Percentiles rank a stretch among this genome's conserved stretches.
Evolutionary conservation across 192 early-diverging fungal genomes (phyloP).

Genomic region (Martensiomyces pterosporus): DNA sequence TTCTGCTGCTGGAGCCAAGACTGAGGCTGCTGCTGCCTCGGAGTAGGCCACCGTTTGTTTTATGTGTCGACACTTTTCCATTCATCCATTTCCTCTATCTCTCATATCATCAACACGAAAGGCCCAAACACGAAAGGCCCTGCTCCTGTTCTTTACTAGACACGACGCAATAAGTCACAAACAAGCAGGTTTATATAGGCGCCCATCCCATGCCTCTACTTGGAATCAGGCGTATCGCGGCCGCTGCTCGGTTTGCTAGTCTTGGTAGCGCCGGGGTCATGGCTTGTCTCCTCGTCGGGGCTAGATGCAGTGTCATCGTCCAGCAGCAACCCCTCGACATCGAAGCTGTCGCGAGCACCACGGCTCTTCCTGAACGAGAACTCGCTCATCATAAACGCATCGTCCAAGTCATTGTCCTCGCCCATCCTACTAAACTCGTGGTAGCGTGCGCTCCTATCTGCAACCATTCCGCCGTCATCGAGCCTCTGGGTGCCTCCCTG

Average conservation of each 20-base stretch:
- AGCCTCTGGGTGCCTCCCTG: constrained; percentile 3
- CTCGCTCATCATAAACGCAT: constrained; percentile 45
- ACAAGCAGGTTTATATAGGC: too few species aligned
- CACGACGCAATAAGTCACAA: too few species aligned
- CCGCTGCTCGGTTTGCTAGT: too few species aligned
- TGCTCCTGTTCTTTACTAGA: too few species aligned
- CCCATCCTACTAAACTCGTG: constrained; percentile 2
- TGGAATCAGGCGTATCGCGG: too few species aligned
- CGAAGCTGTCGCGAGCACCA: not conserved
- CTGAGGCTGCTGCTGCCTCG: not conserved
- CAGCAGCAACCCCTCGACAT: constrained; percentile 28
- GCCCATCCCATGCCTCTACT: too few species aligned
- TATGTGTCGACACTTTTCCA: too few species aligned
- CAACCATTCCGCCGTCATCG: constrained; percentile 7
- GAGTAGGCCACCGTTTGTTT: too few species aligned
- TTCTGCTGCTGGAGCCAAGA: not conserved
- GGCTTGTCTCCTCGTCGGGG: constrained; percentile 26
- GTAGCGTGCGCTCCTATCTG: not conserved
- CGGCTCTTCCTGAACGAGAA: constrained; percentile 17
- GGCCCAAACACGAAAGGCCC: too few species aligned
- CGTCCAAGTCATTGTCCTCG: constrained; percentile 9
- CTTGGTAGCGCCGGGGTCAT: not conserved
- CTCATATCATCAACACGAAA: too few species aligned
- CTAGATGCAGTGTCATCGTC: constrained; percentile 39
- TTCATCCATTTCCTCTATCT: too few species aligned